Evolutionary conservation across 2,329 filamentous ascomycete genomes (phyloP), one percentile per base, ranked within the genome.

Genomic region (Ophiostoma sp.): DNA sequence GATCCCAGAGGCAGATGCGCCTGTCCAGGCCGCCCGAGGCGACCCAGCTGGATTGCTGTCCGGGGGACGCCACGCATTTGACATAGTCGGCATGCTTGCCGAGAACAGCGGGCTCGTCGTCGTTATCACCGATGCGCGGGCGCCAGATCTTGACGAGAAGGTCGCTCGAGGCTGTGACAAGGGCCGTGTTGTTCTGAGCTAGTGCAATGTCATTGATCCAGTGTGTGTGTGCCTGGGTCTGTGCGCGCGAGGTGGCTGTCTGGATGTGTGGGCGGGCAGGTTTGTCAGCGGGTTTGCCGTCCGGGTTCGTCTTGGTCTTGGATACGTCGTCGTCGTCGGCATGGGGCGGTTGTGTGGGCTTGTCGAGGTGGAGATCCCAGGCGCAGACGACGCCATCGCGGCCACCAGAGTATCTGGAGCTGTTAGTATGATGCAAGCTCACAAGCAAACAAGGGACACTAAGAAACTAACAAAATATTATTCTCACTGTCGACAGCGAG

Each of bases 11-110:
- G 75, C 87, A 91, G 72, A 99, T 92, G 76, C 93, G 94, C 74
- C 94, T 88, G 78, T 99, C 95, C 45, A 99, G 84, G 1, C 94
- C 95, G 62, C 93, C 95, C 1, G 94, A 97, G 5, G 93, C 95
- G 18, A 98, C 90, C 94, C 94, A 99, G 74, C 89, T 88, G 67
- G 73, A 86, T 83, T 60, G 76, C 75, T 73, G 81, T 76, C 74
- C 76, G 8, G 94, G 92, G 7, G 91, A 90, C 18, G 93, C 92
- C 49, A 99, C 85, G 73, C 92, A 93, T 79, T 98, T 99, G 76
- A 97, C 93, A 76, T 98, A 99, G 81, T 99, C 95, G 74, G 89
- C 89, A 78, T 99, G 95, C 74, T 94, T 88, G 72, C 95, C 95
- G 75, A 99, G 94, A 58, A 91, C 92, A 72, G 87, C 84, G 5